Base-by-base conservation (phyloP, 352 stramenopile genomes). In the Phytopythium cucurbitacearum region DNA sequence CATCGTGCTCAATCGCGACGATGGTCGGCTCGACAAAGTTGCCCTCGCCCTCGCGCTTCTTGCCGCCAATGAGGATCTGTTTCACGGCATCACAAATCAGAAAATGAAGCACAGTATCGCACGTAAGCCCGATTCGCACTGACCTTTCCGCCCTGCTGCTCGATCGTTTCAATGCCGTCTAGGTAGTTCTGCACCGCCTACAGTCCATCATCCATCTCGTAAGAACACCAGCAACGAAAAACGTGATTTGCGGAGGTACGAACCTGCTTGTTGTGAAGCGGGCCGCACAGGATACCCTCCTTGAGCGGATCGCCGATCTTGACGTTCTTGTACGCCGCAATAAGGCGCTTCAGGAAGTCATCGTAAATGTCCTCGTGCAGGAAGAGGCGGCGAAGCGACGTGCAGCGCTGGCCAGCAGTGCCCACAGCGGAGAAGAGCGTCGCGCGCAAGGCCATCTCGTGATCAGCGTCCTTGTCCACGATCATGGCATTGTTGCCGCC, bases 401-500 rank as follows among this genome's bases (percentile, higher is more conserved):
- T 97, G 76, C 91, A 97, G 15, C 91, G 85, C 69, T 97, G 91
- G 34, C 91, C 91, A 36, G 90, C 91, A 8, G 91, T 97, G 46
- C 91, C 91, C 6, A 97, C 91, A 16, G 91, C 89, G 42, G 85
- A 95, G 67, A 97, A 97, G 10, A 97, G 66, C 38, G 78, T 94
- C 5, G 82, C 88, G 28, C 89, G 81, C 35, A 97, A 59, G 16
- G 90, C 90, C 80, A 97, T 91, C 59, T 97, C 84, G 15, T 96
- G 60, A 56, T 97, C 87, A 9, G 91, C 91, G 53, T 94, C 77
- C 63, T 91, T 79, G 67, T 96, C 83, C n/a, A 97, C 82, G 52
- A 97, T 96, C 78, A 96, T 97, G 10, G 90, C 91, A 58, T 97
- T 97, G 71, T 97, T 97, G 42, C 91, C 91, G 16, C 91, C 90